Conservation (phyloP, 305 asterid species). For the Andrographis paniculata region DNA sequence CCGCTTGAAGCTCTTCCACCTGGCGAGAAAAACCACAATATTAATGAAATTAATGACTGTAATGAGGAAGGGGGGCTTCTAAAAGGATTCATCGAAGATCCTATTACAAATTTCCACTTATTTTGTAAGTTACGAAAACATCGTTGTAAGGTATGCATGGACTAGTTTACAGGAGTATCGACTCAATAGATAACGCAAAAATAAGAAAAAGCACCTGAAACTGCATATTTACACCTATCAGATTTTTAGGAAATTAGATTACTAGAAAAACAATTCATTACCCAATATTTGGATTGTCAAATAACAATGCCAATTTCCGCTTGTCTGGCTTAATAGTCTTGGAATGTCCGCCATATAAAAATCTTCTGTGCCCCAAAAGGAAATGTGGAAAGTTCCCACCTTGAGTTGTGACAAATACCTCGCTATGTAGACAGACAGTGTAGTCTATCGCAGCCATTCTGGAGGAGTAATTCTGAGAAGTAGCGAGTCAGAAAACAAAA, state of each 20-base stretch:
- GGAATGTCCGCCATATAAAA: slow-evolving; percentile 84
- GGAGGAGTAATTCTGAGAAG: slow-evolving; percentile 82
- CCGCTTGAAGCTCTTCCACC: slow-evolving; percentile 93
- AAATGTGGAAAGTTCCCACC: slow-evolving; percentile 98
- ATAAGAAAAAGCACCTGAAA: not conserved
- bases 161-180: too few relatives aligned
- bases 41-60: not conserved
- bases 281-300: slow-evolving; percentile 87
- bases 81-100: not conserved
- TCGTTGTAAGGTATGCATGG: too few relatives aligned
- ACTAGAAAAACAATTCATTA: slow-evolving; percentile 22
- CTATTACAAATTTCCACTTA: not conserved
- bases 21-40: slow-evolving; percentile 22
- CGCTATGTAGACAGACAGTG: slow-evolving; percentile 96
- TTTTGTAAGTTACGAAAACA: too few relatives aligned
- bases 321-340: slow-evolving; percentile 92
- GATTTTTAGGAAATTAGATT: too few relatives aligned
- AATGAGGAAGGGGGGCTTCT: too few relatives aligned
- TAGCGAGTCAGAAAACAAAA: slow-evolving; percentile 20
- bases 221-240: slow-evolving; percentile 4
- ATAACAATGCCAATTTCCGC: slow-evolving; percentile 67
- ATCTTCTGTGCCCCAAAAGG: slow-evolving; percentile 94
- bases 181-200: too few relatives aligned
- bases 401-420: slow-evolving; percentile 96
- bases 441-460: slow-evolving; percentile 99